phyloP scores from a whole-genome alignment of 2,329 filamentous ascomycete genomes.

The Colletotrichum cordylinicola region DNA sequence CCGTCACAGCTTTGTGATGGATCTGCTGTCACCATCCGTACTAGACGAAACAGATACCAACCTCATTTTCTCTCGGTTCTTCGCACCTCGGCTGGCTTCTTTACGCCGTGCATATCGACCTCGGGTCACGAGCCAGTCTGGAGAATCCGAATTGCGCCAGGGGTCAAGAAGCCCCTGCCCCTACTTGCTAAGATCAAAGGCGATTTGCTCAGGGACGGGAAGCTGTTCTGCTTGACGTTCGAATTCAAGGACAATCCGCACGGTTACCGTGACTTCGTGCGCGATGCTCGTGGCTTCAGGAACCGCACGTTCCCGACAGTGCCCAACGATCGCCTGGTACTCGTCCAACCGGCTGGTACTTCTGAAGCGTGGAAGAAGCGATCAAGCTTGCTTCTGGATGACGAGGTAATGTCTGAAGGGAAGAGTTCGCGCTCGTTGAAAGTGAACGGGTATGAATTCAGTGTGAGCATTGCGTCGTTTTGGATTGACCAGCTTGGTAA shows the following conservation, averaged over 20 bases:
- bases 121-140: not conserved
- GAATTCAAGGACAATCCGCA: not conserved
- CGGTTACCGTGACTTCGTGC: not conserved
- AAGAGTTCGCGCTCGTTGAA: not conserved
- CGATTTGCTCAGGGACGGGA: not conserved
- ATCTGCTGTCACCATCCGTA: not conserved
- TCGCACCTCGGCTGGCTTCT: not conserved
- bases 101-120: conserved; percentile 4
- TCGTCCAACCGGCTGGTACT: not conserved
- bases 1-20: not conserved
- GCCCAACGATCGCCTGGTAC: not conserved
- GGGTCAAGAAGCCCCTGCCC: not conserved
- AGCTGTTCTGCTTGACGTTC: not conserved
- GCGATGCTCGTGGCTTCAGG: not conserved
- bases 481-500: not conserved
- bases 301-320: not conserved
- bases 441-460: not conserved
- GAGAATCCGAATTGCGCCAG: not conserved
- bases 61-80: not conserved
- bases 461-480: not conserved
- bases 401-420: not conserved
- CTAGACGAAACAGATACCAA: not conserved
- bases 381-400: not conserved
- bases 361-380: not conserved
- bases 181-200: not conserved